Evolutionary conservation across 495 filamentous ascomycete species (phyloP).

Genomic region (Usnea hakonensis): DNA sequence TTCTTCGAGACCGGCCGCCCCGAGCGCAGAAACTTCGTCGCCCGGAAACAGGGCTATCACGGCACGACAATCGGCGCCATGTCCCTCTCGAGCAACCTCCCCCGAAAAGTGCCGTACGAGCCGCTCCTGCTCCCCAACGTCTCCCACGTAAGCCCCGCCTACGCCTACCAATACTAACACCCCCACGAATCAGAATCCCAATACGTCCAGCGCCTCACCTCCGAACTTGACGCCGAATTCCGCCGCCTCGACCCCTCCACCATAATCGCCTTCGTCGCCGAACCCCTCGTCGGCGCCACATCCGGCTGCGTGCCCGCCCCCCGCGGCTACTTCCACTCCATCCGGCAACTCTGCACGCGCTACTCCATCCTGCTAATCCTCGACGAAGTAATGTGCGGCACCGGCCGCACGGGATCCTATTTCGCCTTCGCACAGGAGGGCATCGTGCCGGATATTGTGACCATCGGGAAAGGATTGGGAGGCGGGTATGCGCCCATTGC

Average conservation of each 20-base stretch:
- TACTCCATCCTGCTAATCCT: conserved; percentile 62
- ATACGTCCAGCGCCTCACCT: conserved; percentile 51
- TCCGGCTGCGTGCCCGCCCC: conserved; percentile 58
- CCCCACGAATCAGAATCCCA: conserved; percentile 38
- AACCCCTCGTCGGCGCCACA: conserved; percentile 54
- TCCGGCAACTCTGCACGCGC: conserved; percentile 54
- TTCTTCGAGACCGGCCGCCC: conserved; percentile 44
- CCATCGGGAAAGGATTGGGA: conserved; percentile 61
- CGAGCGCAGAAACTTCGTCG: conserved; percentile 53
- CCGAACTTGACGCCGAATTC: conserved; percentile 71
- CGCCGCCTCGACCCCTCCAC: conserved; percentile 59
- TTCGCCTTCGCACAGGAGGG: conserved; percentile 62
- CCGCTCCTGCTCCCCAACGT: conserved; percentile 55
- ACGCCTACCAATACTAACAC: conserved; percentile 51
- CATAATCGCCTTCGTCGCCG: conserved; percentile 70
- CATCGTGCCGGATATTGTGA: conserved; percentile 58
- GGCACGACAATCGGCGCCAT: conserved; percentile 65
- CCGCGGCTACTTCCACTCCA: conserved; percentile 55
- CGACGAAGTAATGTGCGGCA: conserved; percentile 77
- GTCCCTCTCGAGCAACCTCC: conserved; percentile 53
- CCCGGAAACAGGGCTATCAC: conserved; percentile 64
- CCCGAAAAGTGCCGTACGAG: conserved; percentile 57
- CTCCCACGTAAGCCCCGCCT: conserved; percentile 62
- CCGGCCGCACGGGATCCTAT: conserved; percentile 60
- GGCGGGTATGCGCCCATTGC: conserved; percentile 59